These are phyloP conservation scores for Ceratocystis ficicola DNA, from an alignment of 2,329 filamentous ascomycete genomes.

Conservation along the genomic window DNA sequence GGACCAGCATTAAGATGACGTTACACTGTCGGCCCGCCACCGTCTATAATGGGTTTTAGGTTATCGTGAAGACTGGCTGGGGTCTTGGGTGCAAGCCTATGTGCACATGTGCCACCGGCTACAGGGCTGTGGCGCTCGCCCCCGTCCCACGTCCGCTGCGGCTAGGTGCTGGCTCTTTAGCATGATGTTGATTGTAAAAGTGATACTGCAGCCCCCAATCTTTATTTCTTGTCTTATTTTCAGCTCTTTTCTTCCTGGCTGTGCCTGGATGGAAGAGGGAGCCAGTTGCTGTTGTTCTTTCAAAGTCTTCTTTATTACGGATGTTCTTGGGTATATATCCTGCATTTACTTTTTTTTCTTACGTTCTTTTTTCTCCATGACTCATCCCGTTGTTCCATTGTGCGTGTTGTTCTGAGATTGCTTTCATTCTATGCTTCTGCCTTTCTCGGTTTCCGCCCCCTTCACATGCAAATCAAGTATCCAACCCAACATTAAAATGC, in stretches of 20 bases:
- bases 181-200: background rate
- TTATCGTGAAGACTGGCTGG: too few relatives aligned
- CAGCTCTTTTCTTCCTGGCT: background rate
- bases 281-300: background rate
- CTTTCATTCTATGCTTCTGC: background rate
- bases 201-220: background rate
- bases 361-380: background rate
- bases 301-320: background rate
- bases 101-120: background rate
- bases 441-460: too few relatives aligned
- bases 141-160: background rate
- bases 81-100: too few relatives aligned
- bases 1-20: slow-evolving; percentile 26
- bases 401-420: background rate
- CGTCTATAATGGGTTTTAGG: background rate
- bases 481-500: too few relatives aligned
- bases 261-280: too few relatives aligned
- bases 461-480: too few relatives aligned
- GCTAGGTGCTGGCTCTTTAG: background rate
- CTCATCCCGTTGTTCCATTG: background rate
- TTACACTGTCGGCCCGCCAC: slow-evolving; percentile 13
- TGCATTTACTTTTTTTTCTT: slow-evolving; percentile 9
- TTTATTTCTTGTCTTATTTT: background rate
- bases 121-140: background rate
- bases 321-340: slow-evolving; percentile 8